Evolutionary conservation across 2,329 filamentous ascomycete genomes (phyloP), one percentile per base, ranked within the genome.

Genomic region (Tricladium varicosporioides): DNA sequence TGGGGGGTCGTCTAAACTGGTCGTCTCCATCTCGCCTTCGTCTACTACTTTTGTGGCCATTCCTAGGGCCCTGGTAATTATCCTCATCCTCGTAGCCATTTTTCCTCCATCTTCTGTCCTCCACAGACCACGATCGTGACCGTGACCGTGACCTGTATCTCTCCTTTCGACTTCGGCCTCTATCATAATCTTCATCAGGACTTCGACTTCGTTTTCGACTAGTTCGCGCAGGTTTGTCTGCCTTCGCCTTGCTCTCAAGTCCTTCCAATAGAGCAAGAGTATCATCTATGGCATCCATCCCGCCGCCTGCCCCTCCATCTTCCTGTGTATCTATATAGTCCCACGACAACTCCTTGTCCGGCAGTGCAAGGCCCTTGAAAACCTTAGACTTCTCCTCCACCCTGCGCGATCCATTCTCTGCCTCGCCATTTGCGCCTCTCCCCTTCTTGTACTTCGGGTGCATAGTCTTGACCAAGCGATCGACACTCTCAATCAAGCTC

Each of bases 201-300:
- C 76, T 84, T 66, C 77, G 74, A 64, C 78, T 83, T 59, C 81
- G 75, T 69, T 82, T 84, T 63, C 79, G 75, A 63, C 72, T 69
- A 27, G 70, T 56, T 48, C 70, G 67, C 49, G 70, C 67, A 48
- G 68, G 62, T 40, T 71, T 69, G 59, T 72, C 60, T 16, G 61
- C 63, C 55, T 71, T 78, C 50, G 78, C 76, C 67, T 88, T 91
- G 7, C 83, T 82, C 60, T 92, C 92, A 40, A 97, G 75, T 0
- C 86, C 88, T 72, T 97, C 94, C n/a, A 99, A 74, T 67, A 96
- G 81, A 0, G 92, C 92, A 66, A 99, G 85, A 0, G 94, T 96
- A 72, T 99, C 92, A 69, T 97, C 94, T 68, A 97, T 88, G 16
- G 85, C 89, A 69, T 90, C 88, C 1, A 75, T 76, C 57, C 76